Conservation (phyloP, 1,139 yeast species). For the Sugiyamaella xylanicola region DNA sequence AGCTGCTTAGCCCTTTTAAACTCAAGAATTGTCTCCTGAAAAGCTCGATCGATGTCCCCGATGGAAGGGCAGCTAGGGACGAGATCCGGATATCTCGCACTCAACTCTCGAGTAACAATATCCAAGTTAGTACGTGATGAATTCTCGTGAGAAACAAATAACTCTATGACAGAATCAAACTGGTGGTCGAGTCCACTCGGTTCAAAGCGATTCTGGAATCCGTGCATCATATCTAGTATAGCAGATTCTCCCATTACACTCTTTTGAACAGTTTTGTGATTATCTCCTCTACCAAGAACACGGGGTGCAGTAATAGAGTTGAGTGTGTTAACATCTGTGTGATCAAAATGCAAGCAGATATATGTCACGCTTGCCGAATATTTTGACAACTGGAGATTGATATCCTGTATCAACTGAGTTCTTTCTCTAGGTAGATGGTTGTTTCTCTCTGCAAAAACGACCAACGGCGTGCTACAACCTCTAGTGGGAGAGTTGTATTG, state of each 20-base stretch:
- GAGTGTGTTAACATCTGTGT: conserved; percentile 26
- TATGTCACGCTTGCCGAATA: conserved; percentile 38
- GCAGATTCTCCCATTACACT: conserved; percentile 48
- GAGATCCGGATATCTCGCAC: conserved; percentile 50
- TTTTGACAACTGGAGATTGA: conserved; percentile 34
- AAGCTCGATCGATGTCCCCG: conserved; percentile 13
- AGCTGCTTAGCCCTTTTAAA: conserved; percentile 6
- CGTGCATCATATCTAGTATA: conserved; percentile 63
- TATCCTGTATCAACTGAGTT: conserved; percentile 56
- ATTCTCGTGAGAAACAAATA: conserved; percentile 51
- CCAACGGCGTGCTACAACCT: conserved; percentile 33
- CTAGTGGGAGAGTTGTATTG: conserved; percentile 49
- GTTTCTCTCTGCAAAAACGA: conserved; percentile 74
- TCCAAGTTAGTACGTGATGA: conserved; percentile 53
- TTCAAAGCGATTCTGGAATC: conserved; percentile 60
- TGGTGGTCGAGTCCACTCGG: conserved; percentile 43
- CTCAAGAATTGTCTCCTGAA: conserved; percentile 14
- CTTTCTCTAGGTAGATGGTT: conserved; percentile 71
- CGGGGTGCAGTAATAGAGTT: conserved; percentile 53
- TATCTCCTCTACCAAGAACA: conserved; percentile 68
- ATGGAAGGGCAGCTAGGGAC: conserved; percentile 15
- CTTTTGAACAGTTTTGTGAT: conserved; percentile 76
- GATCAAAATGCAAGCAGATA: conserved; percentile 24
- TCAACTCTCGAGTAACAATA: conserved; percentile 46
- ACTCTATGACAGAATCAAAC: conserved; percentile 60